A percentile compares a stretch with the other conserved stretches of the same genome.
phyloP scores from a whole-genome alignment of 1,284 basidiomycete species.

The Austroboletus niveus region DNA sequence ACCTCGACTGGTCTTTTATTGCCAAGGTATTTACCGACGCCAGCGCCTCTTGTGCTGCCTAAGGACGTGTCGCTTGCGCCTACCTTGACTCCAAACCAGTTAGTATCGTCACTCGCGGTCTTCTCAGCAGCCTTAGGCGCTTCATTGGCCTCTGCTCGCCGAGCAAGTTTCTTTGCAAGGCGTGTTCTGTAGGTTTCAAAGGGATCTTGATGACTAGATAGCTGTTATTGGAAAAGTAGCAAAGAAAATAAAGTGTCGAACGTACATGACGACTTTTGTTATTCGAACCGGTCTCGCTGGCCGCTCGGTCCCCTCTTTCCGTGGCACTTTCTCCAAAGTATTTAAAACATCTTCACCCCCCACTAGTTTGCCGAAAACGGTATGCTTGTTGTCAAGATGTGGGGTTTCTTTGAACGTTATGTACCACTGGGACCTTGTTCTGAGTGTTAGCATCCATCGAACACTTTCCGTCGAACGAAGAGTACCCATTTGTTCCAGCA shows the following conservation, averaged over 20 bases:
- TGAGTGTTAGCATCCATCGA: constrained; percentile 1
- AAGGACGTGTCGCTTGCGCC: constrained; percentile 42
- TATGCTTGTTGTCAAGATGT: constrained; percentile 85
- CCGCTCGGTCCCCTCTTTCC: constrained; percentile 82
- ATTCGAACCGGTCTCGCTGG: constrained; percentile 83
- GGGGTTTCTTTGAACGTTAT: constrained; percentile 81
- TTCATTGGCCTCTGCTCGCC: constrained; percentile 50
- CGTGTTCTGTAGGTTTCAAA: constrained; percentile 82
- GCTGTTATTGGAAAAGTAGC: constrained; percentile 1
- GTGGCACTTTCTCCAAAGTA: constrained; percentile 77
- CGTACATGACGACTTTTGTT: constrained; percentile 74
- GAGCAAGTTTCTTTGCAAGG: constrained; percentile 70
- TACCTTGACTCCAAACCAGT: constrained; percentile 84
- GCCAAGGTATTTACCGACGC: constrained; percentile 65
- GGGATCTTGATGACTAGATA: constrained; percentile 73
- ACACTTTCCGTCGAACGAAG: not conserved
- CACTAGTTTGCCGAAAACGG: constrained; percentile 95
- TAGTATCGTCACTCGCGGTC: constrained; percentile 60
- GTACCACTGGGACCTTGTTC: constrained; percentile 83
- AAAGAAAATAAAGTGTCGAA: constrained; percentile 4
- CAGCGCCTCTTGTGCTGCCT: constrained; percentile 31
- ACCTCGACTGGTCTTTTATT: constrained; percentile 48
- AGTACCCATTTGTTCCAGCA: constrained; percentile 75
- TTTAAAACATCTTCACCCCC: constrained; percentile 91
- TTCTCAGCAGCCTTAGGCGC: constrained; percentile 35